These are phyloP conservation scores for Populus nigra DNA, from an alignment of 345 rosid genomes.

Conservation along the genomic window DNA sequence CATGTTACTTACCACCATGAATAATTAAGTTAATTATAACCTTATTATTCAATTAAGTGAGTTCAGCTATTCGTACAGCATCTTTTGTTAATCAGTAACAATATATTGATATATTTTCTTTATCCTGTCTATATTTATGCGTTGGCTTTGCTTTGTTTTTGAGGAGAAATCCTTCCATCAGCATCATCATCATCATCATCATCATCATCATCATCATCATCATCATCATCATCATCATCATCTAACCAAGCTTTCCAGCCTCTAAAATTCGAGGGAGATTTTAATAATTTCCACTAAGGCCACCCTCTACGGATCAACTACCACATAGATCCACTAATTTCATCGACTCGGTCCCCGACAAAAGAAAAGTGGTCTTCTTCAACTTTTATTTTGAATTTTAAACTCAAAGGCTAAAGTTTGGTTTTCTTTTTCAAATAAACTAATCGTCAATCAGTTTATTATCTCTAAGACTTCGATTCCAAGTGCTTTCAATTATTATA, in stretches of 20 bases:
- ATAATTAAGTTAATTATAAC: no score
- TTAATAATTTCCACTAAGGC: slow-evolving; percentile 27
- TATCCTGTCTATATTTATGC: neutral
- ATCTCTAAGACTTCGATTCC: neutral
- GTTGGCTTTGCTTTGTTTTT: no score
- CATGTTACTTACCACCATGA: no score
- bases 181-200: neutral
- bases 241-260: neutral
- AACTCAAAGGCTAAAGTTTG: slow-evolving; percentile 20
- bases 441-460: slow-evolving; percentile 22
- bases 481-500: slow-evolving; percentile 6
- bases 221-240: neutral
- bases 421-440: slow-evolving; percentile 1
- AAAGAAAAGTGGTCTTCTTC: slow-evolving; percentile 53
- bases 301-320: slow-evolving; percentile 7
- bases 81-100: no score
- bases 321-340: slow-evolving; percentile 45
- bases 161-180: no score
- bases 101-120: no score
- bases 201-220: neutral
- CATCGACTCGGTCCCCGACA: slow-evolving; percentile 51
- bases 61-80: no score
- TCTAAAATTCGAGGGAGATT: slow-evolving; percentile 13
- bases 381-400: slow-evolving; percentile 36
- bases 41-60: no score